Evolutionary conservation across 352 stramenopile species (phyloP).

Genomic region (Globisporangium orthogonon): DNA sequence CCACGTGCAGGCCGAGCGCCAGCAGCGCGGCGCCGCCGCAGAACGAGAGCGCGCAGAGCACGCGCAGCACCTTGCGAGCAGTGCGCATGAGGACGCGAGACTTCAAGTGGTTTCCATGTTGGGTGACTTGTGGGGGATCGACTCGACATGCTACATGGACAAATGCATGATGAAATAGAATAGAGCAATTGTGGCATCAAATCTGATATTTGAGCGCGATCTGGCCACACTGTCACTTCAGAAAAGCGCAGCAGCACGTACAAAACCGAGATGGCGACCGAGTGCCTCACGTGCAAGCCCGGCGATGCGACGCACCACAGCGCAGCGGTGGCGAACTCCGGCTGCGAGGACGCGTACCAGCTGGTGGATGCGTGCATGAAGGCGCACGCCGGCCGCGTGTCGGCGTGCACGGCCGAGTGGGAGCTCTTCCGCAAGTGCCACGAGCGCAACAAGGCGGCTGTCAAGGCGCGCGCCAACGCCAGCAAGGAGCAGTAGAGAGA

Average conservation of each 20-base stretch:
- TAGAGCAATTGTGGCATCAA: not conserved
- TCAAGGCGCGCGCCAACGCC: constrained; percentile 11
- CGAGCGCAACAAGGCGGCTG: constrained; percentile 33
- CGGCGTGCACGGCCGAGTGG: constrained; percentile 70
- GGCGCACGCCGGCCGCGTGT: constrained; percentile 64
- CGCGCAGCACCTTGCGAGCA: constrained; percentile 51
- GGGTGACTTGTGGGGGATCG: not conserved
- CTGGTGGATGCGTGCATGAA: constrained; percentile 81
- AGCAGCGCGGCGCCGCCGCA: constrained; percentile 38
- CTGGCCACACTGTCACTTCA: not conserved
- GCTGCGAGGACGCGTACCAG: constrained; percentile 59
- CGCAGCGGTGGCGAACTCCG: constrained; percentile 60
- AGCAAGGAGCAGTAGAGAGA: not conserved
- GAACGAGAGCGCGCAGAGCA: constrained; percentile 56
- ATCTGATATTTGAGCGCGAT: not conserved
- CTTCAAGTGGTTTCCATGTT: not conserved
- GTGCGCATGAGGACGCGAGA: constrained; percentile 32
- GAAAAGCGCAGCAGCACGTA: not conserved
- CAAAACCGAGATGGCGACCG: constrained; percentile 33
- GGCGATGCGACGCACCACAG: constrained; percentile 60
- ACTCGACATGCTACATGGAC: not conserved
- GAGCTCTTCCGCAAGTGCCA: constrained; percentile 70
- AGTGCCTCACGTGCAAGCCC: constrained; percentile 71
- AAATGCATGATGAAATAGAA: not conserved
- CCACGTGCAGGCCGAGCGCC: constrained; percentile 46